phyloP scores from a whole-genome alignment of 78 protist species.

The Parvularia atlantis region DNA sequence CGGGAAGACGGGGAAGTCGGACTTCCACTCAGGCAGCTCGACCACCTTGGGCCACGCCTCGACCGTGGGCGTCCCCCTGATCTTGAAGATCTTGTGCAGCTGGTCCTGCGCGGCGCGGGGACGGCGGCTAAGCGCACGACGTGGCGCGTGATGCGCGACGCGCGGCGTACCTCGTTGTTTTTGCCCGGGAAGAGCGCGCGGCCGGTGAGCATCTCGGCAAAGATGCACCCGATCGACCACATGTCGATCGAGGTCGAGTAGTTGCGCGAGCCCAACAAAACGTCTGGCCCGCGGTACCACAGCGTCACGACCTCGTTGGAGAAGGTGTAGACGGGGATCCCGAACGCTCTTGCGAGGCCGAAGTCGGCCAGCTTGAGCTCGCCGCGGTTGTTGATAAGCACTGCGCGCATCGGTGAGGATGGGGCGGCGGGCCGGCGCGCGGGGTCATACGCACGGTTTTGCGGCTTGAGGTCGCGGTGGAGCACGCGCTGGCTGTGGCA shows the following conservation, averaged over 20 bases:
- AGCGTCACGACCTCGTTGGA: conserved; percentile 92
- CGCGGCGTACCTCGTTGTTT: conserved; percentile 77
- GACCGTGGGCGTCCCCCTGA: conserved; percentile 84
- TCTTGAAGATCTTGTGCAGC: conserved; percentile 75
- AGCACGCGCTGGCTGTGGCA: conserved; percentile 81
- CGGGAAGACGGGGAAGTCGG: too few species aligned
- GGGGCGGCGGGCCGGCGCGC: not conserved
- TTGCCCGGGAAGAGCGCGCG: conserved; percentile 88
- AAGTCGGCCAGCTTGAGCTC: conserved; percentile 94
- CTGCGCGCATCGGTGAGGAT: too few species aligned
- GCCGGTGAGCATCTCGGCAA: conserved; percentile 90
- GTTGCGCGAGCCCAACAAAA: conserved; percentile 84
- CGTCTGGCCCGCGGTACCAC: conserved; percentile 98
- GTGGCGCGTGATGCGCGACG: too few species aligned
- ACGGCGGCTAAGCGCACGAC: too few species aligned
- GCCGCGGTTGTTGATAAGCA: conserved; percentile 72
- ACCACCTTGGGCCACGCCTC: conserved; percentile 74
- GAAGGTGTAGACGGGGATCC: conserved; percentile 85
- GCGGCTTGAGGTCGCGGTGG: conserved; percentile 97
- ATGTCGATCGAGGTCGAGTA: conserved; percentile 93
- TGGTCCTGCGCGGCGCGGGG: too few species aligned
- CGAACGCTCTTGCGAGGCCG: conserved; percentile 85
- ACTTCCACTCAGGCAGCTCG: conserved; percentile 29
- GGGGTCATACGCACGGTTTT: too few species aligned
- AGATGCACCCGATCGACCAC: conserved; percentile 95